Conservation (phyloP, 164 flowering plant genomes). For the Stephania cephalantha region DNA sequence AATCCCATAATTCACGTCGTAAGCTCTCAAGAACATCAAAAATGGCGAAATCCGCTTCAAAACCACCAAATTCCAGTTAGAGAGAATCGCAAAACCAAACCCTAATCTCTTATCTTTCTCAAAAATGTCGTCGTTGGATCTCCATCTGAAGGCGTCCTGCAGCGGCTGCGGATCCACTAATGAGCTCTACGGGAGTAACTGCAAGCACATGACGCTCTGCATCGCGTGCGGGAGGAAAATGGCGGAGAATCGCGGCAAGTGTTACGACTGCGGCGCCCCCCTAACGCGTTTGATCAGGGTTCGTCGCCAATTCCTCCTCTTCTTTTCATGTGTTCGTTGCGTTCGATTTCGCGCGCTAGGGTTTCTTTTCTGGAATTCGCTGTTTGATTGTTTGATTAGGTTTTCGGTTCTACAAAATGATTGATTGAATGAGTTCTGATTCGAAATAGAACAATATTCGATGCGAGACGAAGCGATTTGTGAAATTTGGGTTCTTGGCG, state of each 20-base stretch:
- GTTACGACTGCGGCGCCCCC: slow-evolving; percentile 65
- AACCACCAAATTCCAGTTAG: too few species aligned
- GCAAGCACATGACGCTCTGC: slow-evolving; percentile 97
- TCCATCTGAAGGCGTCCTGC: slow-evolving; percentile 65
- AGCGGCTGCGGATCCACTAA: slow-evolving; percentile 55
- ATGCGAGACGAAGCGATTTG: not conserved
- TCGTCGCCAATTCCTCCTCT: not conserved
- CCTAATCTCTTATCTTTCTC: not conserved
- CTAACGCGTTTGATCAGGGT: slow-evolving; percentile 81
- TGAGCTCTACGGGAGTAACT: slow-evolving; percentile 86
- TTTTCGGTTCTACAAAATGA: not conserved
- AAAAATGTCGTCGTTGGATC: slow-evolving; percentile 57
- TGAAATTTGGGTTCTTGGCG: too few species aligned
- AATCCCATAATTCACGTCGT: too few species aligned
- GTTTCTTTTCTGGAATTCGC: not conserved
- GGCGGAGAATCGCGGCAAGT: slow-evolving; percentile 58
- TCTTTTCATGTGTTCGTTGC: not conserved
- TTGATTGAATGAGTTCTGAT: not conserved
- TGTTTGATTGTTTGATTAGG: not conserved
- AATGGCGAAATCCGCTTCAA: not conserved
- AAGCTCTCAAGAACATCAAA: too few species aligned
- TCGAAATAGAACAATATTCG: not conserved
- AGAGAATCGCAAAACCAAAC: too few species aligned
- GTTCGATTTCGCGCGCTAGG: not conserved
- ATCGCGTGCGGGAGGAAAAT: slow-evolving; percentile 66